phyloP scores from a whole-genome alignment of 148 eudicot species.

The Chenopodium suecicum region DNA sequence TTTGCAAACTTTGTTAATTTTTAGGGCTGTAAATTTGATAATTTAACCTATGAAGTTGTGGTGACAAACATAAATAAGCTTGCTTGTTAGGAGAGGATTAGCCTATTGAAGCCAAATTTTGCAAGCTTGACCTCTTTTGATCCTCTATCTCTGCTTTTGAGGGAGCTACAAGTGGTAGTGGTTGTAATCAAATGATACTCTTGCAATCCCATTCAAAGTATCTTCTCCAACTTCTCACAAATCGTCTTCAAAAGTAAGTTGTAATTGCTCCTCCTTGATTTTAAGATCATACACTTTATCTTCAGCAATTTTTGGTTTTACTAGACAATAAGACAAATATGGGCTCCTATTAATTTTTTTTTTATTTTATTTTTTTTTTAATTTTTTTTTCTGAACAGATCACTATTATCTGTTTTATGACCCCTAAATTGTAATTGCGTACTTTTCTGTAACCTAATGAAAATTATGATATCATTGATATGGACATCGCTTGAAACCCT shows the following conservation, averaged over 20 bases:
- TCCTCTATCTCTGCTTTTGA: background rate
- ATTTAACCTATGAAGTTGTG: background rate
- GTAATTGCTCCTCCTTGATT: background rate
- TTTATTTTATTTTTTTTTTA: background rate
- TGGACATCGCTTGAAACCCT: background rate
- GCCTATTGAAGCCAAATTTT: background rate
- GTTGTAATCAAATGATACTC: slow-evolving; percentile 53
- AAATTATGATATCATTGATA: background rate
- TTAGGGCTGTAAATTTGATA: background rate
- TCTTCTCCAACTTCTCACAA: slow-evolving; percentile 70
- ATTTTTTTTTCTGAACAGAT: background rate
- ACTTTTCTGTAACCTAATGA: background rate
- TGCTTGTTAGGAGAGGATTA: background rate
- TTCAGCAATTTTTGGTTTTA: background rate
- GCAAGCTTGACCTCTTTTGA: slow-evolving; percentile 2
- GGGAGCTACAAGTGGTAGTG: slow-evolving; percentile 11
- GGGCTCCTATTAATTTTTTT: background rate
- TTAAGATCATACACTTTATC: background rate
- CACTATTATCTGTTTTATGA: background rate
- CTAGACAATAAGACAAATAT: background rate
- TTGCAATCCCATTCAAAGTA: slow-evolving; percentile 78
- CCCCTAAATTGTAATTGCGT: background rate
- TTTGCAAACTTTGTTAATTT: background rate
- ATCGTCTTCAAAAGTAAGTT: slow-evolving; percentile 63
- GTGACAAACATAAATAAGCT: slow-evolving; percentile 2